These are phyloP conservation scores for Silene coronaria DNA, from an alignment of 179 eudicot species.

Conservation along the genomic window DNA sequence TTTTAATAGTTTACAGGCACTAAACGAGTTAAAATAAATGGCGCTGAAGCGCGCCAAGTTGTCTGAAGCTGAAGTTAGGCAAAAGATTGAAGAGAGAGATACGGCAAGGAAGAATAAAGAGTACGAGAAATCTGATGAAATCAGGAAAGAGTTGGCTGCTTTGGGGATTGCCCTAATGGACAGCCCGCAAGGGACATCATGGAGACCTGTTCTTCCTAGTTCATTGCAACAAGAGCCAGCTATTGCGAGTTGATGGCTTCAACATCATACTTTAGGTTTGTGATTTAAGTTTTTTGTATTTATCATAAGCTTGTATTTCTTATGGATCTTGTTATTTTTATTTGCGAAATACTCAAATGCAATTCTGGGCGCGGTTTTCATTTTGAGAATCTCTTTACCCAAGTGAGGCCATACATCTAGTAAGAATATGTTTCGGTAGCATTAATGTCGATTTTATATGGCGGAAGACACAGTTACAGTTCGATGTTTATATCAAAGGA, in stretches of 20 bases:
- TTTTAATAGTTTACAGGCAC: slow-evolving; percentile 33
- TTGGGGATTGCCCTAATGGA: slow-evolving; percentile 88
- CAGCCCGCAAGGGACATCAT: slow-evolving; percentile 72
- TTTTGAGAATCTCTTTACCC: no score
- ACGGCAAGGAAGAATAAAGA: slow-evolving; percentile 69
- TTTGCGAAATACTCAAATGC: no score
- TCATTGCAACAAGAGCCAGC: slow-evolving; percentile 49
- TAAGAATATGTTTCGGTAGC: no score
- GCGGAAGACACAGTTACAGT: no score
- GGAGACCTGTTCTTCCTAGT: slow-evolving; percentile 92
- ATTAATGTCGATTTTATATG: no score
- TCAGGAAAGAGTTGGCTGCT: slow-evolving; percentile 77
- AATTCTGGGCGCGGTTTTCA: no score
- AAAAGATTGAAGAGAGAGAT: slow-evolving; percentile 69
- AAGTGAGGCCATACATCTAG: background rate
- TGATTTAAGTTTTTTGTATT: background rate
- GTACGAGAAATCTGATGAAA: slow-evolving; percentile 71
- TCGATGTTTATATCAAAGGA: no score
- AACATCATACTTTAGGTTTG: background rate
- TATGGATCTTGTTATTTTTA: no score
- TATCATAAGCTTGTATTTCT: background rate
- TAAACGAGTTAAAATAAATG: slow-evolving; percentile 64
- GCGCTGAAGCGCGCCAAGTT: slow-evolving; percentile 78
- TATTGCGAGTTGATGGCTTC: slow-evolving; percentile 24
- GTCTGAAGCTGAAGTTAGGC: slow-evolving; percentile 60